phyloP scores from a whole-genome alignment of 495 filamentous ascomycete species.

The Trichoderma virens region DNA sequence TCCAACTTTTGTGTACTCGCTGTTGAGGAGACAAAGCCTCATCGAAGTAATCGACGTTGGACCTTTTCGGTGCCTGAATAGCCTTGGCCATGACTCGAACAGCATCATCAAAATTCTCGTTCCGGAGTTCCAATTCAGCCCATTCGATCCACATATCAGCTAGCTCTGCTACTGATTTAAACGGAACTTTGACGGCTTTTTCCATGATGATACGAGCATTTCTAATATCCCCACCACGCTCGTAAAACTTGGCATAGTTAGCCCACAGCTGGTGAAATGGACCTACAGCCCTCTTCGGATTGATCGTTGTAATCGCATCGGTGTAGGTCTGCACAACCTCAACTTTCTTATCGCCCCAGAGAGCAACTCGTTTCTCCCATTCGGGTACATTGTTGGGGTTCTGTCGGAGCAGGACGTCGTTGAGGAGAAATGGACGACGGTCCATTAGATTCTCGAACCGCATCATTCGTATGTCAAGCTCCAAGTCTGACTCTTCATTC shows the following conservation, averaged over 20 bases:
- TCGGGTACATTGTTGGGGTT: conserved; percentile 96
- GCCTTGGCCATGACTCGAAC: conserved; percentile 96
- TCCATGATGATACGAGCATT: conserved; percentile 90
- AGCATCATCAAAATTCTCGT: conserved; percentile 91
- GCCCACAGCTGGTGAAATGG: conserved; percentile 93
- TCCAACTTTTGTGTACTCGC: conserved; percentile 98
- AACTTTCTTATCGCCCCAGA: conserved; percentile 90
- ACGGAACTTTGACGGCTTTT: conserved; percentile 95
- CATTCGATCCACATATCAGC: conserved; percentile 99
- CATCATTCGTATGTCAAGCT: conserved; percentile 95
- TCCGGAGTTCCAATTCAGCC: conserved; percentile 95
- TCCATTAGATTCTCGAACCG: conserved; percentile 98
- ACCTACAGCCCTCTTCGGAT: conserved; percentile 90
- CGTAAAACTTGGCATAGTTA: conserved; percentile 97
- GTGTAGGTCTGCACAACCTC: conserved; percentile 95
- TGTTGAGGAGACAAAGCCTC: conserved; percentile 91
- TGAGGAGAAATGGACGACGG: conserved; percentile 89
- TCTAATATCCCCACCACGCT: conserved; percentile 75
- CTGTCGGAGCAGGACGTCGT: conserved; percentile 90
- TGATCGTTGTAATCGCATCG: conserved; percentile 83
- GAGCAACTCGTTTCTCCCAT: conserved; percentile 90
- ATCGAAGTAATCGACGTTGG: conserved; percentile 96
- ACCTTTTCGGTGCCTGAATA: conserved; percentile 88
- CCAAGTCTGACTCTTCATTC: conserved; percentile 85
- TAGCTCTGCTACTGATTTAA: conserved; percentile 88